phyloP scores from a whole-genome alignment of 176 grass and related monocot genomes.

The Pharus latifolius region DNA sequence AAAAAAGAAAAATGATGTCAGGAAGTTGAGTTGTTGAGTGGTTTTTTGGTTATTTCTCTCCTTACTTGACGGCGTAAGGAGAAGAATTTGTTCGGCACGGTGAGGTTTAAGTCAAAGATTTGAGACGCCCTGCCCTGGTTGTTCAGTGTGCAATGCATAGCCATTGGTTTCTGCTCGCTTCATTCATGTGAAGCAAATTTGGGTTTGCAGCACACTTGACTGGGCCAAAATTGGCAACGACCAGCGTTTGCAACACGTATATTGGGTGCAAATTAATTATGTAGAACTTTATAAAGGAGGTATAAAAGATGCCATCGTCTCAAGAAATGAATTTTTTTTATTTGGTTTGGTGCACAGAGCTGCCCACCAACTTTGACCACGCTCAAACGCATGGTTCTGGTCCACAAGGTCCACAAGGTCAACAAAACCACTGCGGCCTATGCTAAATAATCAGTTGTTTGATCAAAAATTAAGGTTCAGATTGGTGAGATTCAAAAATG shows the following conservation, averaged over 20 bases:
- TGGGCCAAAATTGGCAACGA: slow-evolving; percentile 1
- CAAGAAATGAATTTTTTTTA: background rate
- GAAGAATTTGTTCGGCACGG: background rate
- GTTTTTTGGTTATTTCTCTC: background rate
- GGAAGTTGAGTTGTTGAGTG: background rate
- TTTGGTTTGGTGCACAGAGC: background rate
- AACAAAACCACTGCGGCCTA: background rate
- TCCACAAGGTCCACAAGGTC: background rate
- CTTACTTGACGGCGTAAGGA: background rate
- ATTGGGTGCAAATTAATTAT: too few relatives aligned
- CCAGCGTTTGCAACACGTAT: background rate
- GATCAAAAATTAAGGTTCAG: too few relatives aligned
- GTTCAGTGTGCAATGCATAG: background rate
- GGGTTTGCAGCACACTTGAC: background rate
- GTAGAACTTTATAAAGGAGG: too few relatives aligned
- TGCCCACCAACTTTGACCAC: background rate
- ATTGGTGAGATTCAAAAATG: too few relatives aligned
- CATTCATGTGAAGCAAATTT: background rate
- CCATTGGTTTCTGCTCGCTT: background rate
- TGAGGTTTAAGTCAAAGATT: slow-evolving; percentile 9
- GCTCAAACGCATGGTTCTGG: background rate
- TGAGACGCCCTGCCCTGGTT: background rate
- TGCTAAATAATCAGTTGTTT: too few relatives aligned
- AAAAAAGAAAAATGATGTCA: background rate
- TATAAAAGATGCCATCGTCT: too few relatives aligned